phyloP scores from a whole-genome alignment of 2,329 filamentous ascomycete species.

The Fusarium napiforme region DNA sequence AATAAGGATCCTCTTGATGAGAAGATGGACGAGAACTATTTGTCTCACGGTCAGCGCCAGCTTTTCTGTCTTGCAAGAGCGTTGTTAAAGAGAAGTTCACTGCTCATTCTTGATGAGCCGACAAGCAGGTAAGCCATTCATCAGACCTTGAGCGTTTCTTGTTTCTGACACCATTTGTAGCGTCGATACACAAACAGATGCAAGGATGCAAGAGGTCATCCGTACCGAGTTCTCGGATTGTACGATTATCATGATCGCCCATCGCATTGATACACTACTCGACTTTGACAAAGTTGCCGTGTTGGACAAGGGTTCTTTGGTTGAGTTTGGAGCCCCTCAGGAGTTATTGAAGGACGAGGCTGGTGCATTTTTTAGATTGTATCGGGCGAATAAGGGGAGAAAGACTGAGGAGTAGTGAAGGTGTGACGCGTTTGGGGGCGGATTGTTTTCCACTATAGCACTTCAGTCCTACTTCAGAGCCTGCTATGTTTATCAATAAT shows the following conservation, averaged over 20 bases:
- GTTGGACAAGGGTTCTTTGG: slow-evolving; percentile 45
- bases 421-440: background rate
- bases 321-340: slow-evolving; percentile 45
- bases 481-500: background rate
- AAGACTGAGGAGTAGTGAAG: background rate
- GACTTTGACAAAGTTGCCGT: slow-evolving; percentile 51
- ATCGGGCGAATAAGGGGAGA: slow-evolving; percentile 40
- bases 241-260: slow-evolving; percentile 51
- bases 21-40: slow-evolving; percentile 51
- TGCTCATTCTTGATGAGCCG: slow-evolving; percentile 53
- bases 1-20: slow-evolving; percentile 44
- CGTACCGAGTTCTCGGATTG: slow-evolving; percentile 45
- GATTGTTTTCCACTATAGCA: background rate
- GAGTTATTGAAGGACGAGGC: slow-evolving; percentile 35
- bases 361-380: slow-evolving; percentile 42
- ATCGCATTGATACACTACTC: slow-evolving; percentile 47
- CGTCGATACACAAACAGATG: slow-evolving; percentile 47
- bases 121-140: slow-evolving; percentile 49
- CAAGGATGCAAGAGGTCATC: slow-evolving; percentile 46
- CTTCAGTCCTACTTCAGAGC: background rate
- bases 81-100: slow-evolving; percentile 41
- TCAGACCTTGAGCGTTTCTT: background rate
- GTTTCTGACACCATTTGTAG: slow-evolving; percentile 29
- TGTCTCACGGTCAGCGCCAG: slow-evolving; percentile 50
- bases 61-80: slow-evolving; percentile 49